These are phyloP conservation scores for Tricholomella constricta DNA, from an alignment of 768 basidiomycete genomes.

Conservation along the genomic window DNA sequence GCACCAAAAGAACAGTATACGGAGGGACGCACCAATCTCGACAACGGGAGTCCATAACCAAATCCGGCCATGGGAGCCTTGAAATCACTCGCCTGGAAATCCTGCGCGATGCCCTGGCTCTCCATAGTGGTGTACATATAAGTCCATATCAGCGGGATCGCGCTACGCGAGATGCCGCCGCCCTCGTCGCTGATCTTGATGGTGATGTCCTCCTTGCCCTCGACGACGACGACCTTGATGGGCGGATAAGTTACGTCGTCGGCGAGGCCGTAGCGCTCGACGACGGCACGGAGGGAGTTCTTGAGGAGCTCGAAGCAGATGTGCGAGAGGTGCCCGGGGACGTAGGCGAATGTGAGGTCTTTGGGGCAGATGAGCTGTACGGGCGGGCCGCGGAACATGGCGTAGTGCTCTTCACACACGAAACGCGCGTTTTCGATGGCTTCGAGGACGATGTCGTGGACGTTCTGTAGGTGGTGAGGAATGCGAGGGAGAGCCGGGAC, in stretches of 20 bases:
- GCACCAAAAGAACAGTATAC: too few relatives aligned
- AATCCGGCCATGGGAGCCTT: constrained; percentile 98
- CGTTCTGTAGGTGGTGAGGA: constrained; percentile 55
- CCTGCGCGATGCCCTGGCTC: constrained; percentile 71
- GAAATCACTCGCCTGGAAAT: constrained; percentile 86
- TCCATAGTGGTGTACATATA: constrained; percentile 95
- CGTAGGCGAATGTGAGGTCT: constrained; percentile 87
- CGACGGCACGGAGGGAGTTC: constrained; percentile 95
- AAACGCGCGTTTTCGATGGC: constrained; percentile 96
- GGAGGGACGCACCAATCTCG: constrained; percentile 66
- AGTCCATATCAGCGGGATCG: constrained; percentile 96
- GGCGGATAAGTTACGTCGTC: constrained; percentile 84
- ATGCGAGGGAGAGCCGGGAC: neutral
- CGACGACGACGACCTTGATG: constrained; percentile 92
- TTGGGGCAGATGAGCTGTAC: constrained; percentile 94
- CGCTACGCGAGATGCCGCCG: constrained; percentile 86
- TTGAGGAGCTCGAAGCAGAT: constrained; percentile 97
- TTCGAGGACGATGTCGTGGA: constrained; percentile 95
- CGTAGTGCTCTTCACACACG: constrained; percentile 94
- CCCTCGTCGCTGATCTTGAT: constrained; percentile 99
- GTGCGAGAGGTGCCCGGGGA: constrained; percentile 94
- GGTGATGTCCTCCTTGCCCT: constrained; percentile 96
- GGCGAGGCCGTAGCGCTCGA: constrained; percentile 87
- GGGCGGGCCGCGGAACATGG: constrained; percentile 93
- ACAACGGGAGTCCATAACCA: too few relatives aligned